Percentiles rank a stretch among this genome's conserved stretches.
phyloP scores from a whole-genome alignment of 345 rosid species.

The Eucalyptus guilfoylei region DNA sequence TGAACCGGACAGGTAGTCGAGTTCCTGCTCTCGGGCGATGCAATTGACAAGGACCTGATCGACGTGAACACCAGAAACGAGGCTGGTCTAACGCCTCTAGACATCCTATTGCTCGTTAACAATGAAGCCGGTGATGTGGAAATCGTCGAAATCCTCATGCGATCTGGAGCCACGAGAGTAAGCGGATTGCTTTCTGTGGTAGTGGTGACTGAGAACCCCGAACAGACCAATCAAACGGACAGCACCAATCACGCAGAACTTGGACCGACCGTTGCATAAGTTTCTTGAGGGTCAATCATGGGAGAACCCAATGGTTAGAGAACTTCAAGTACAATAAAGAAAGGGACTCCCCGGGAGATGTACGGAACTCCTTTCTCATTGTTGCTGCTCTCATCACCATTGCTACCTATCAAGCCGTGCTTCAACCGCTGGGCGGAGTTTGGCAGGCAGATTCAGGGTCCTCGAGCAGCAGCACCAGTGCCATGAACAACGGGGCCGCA shows the following conservation, averaged over 20 bases:
- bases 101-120: conserved; percentile 1
- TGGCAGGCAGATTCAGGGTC: neutral
- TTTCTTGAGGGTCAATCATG: neutral
- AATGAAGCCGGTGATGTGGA: conserved; percentile 12
- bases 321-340: neutral
- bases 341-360: neutral
- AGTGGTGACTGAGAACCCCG: neutral
- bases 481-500: neutral
- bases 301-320: neutral
- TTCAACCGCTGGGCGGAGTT: neutral
- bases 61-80: too few relatives aligned
- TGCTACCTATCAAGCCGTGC: neutral
- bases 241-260: neutral
- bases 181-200: neutral
- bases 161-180: conserved; percentile 1
- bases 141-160: conserved; percentile 3
- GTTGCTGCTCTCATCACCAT: neutral
- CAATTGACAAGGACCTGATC: too few relatives aligned
- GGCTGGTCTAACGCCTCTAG: neutral
- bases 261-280: neutral
- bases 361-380: neutral
- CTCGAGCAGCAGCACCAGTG: neutral
- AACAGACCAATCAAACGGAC: neutral
- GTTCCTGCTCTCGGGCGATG: too few relatives aligned
- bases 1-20: neutral